Conservation (phyloP, 2,329 filamentous ascomycete species). For the Botrytis squamosa region DNA sequence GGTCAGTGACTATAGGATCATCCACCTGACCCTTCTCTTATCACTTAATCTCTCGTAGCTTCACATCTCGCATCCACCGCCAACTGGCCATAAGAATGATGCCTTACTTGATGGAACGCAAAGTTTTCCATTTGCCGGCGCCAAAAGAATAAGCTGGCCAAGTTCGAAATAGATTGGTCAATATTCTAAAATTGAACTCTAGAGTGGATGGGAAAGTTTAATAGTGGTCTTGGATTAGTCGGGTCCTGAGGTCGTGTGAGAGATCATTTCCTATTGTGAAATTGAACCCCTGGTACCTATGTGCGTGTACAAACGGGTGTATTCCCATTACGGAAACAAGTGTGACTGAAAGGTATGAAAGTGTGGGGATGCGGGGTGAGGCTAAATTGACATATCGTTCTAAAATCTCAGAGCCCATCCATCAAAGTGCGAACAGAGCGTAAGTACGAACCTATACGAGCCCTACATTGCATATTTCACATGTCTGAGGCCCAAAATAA, state of each 20-base stretch:
- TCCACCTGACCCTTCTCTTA: not conserved
- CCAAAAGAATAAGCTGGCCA: not conserved
- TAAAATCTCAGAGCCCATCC: not conserved
- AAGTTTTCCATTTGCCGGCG: not conserved
- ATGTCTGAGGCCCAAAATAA: not conserved
- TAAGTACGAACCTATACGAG: not conserved
- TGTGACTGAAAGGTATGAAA: not conserved
- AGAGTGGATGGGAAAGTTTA: not conserved
- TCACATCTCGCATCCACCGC: not conserved
- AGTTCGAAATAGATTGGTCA: not conserved
- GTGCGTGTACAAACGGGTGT: not conserved
- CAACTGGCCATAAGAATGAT: not conserved
- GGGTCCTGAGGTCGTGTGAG: not conserved
- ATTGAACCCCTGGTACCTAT: slow-evolving; percentile 6
- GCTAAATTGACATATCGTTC: not conserved
- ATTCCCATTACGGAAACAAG: not conserved
- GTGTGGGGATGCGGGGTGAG: not conserved
- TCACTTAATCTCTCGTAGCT: not conserved
- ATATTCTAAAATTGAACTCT: not conserved
- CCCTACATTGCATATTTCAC: not conserved
- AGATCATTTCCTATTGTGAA: not conserved
- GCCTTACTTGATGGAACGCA: not conserved
- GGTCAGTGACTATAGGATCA: not conserved
- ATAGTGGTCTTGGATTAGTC: not conserved
- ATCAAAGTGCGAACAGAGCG: not conserved